Percentiles rank a stretch among this genome's conserved stretches.
phyloP scores from a whole-genome alignment of 768 basidiomycete genomes.

The Candolleomyces eurysporus region DNA sequence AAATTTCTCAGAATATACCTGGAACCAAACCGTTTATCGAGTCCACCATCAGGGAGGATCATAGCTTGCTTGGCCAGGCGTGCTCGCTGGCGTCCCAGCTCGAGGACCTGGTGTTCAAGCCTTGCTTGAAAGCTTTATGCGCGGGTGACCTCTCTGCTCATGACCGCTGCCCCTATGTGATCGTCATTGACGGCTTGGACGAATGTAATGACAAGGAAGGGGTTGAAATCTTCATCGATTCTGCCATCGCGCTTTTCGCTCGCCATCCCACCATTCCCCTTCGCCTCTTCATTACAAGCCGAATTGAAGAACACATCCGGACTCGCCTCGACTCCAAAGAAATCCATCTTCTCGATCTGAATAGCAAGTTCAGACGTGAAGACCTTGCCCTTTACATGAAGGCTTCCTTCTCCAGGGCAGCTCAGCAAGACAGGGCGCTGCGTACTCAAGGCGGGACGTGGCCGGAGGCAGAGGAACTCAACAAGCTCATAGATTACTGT shows the following conservation, averaged over 20 bases:
- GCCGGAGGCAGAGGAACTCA: background rate
- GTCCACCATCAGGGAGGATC: background rate
- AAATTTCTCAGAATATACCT: background rate
- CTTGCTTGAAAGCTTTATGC: background rate
- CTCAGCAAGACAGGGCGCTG: background rate
- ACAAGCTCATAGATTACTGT: background rate
- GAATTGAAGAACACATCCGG: background rate
- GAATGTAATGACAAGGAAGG: background rate
- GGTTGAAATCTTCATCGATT: background rate
- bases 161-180: background rate
- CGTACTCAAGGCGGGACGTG: background rate
- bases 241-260: background rate
- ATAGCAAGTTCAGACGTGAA: background rate
- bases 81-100: background rate
- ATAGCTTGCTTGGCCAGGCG: background rate
- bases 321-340: background rate
- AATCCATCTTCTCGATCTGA: background rate
- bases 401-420: background rate
- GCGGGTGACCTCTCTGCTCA: background rate
- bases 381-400: background rate
- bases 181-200: conserved; percentile 12
- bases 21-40: background rate
- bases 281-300: background rate
- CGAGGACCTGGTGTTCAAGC: conserved; percentile 2
- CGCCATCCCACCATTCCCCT: background rate